Conservation (phyloP, 345 rosid species). For the Camelina hispida region DNA sequence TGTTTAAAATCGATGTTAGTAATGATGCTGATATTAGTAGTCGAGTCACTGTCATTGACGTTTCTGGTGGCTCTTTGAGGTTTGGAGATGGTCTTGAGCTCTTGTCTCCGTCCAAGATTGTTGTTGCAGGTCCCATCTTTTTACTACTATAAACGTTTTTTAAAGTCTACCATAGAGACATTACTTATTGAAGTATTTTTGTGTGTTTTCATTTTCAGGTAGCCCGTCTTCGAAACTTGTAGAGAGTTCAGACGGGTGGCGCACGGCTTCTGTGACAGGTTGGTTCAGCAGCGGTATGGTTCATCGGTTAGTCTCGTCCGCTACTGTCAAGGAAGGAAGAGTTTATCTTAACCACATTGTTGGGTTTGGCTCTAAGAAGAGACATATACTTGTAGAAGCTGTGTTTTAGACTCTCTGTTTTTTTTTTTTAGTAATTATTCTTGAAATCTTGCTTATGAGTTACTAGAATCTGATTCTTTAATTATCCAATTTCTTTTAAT, state of each 20-base stretch:
- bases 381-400: conserved; percentile 83
- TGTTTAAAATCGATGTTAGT: conserved; percentile 62
- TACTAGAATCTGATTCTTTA: conserved; percentile 19
- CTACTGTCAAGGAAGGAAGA: conserved; percentile 81
- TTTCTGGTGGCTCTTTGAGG: conserved; percentile 58
- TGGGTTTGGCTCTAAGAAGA: conserved; percentile 82
- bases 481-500: conserved; percentile 11
- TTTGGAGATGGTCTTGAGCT: conserved; percentile 84
- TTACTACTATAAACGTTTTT: not conserved
- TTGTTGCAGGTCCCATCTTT: conserved; percentile 60
- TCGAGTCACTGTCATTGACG: conserved; percentile 55
- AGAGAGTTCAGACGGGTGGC: conserved; percentile 87
- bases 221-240: conserved; percentile 71
- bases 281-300: conserved; percentile 66
- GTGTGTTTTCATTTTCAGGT: conserved; percentile 44
- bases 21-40: conserved; percentile 43
- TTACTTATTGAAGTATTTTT: too few relatives aligned
- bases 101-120: conserved; percentile 67
- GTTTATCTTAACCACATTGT: conserved; percentile 76
- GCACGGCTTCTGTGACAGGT: conserved; percentile 66
- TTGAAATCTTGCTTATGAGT: conserved; percentile 20
- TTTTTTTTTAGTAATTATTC: conserved; percentile 17
- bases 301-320: conserved; percentile 79
- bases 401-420: conserved; percentile 47
- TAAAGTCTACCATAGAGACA: not conserved